phyloP scores from a whole-genome alignment of 2,329 filamentous ascomycete genomes.

The Cordyceps javanica region DNA sequence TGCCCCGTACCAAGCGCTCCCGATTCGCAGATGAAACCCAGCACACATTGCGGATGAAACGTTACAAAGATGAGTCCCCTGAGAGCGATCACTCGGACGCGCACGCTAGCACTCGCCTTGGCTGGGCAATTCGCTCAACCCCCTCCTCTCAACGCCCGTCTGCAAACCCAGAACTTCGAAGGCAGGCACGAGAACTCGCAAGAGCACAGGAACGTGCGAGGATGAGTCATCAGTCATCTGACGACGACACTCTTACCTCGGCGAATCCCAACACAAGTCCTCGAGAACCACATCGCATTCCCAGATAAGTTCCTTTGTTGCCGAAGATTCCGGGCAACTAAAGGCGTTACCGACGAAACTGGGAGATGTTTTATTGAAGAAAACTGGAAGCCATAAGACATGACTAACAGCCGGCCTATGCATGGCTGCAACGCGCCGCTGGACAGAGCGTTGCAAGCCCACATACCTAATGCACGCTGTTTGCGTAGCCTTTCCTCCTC shows the following conservation, averaged over 20 bases:
- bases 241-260: background rate
- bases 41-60: background rate
- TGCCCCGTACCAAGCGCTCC: background rate
- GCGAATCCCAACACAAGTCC: background rate
- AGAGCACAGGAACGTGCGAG: background rate
- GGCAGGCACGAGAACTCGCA: background rate
- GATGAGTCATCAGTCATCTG: background rate
- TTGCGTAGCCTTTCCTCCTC: too few species aligned
- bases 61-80: background rate
- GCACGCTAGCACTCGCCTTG: background rate
- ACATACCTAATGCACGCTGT: too few species aligned
- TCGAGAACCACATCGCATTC: background rate
- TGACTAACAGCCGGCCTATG: too few species aligned
- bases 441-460: too few species aligned
- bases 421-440: too few species aligned
- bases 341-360: too few species aligned
- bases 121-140: background rate
- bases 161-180: background rate
- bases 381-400: too few species aligned
- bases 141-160: background rate
- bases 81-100: background rate
- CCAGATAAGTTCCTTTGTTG: background rate
- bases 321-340: too few species aligned
- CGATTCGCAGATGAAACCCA: background rate
- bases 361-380: too few species aligned